These are phyloP conservation scores for Fusarium protoensiforme DNA, from an alignment of 2,329 filamentous ascomycete genomes.

Conservation along the genomic window DNA sequence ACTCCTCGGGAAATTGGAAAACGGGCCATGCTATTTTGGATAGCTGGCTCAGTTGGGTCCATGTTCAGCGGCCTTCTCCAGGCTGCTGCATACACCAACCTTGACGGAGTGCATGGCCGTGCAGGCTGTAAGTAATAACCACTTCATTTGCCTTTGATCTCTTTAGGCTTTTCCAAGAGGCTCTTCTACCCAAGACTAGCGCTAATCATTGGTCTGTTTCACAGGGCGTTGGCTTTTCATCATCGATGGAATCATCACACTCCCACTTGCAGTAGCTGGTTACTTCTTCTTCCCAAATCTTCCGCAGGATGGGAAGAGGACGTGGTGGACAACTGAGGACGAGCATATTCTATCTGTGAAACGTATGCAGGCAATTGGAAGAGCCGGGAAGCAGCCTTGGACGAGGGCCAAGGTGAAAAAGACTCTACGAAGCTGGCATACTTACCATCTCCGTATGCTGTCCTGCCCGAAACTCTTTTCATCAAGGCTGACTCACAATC, in stretches of 20 bases:
- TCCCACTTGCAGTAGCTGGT: constrained; percentile 21
- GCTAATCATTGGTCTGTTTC: background rate
- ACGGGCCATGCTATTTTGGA: constrained; percentile 28
- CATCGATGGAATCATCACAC: constrained; percentile 31
- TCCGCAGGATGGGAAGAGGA: constrained; percentile 27
- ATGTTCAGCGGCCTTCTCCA: constrained; percentile 33
- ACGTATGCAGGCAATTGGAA: constrained; percentile 26
- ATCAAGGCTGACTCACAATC: background rate
- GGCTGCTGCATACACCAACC: constrained; percentile 26
- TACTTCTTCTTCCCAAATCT: constrained; percentile 33
- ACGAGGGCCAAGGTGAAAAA: constrained; percentile 16
- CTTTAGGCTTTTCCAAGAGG: background rate
- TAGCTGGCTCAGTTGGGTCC: constrained; percentile 20
- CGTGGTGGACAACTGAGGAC: constrained; percentile 32
- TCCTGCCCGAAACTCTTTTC: background rate
- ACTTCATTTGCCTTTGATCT: background rate
- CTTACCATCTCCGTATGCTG: constrained; percentile 21
- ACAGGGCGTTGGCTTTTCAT: constrained; percentile 33
- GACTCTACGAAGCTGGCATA: constrained; percentile 27
- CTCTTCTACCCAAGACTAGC: background rate
- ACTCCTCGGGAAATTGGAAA: constrained; percentile 30
- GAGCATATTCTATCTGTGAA: constrained; percentile 21
- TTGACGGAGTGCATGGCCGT: constrained; percentile 22
- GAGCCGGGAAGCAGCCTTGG: constrained; percentile 29
- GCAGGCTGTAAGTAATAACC: constrained; percentile 25